phyloP scores from a whole-genome alignment of 1,284 basidiomycete species.

The Apiotrichum mycotoxinovorans region DNA sequence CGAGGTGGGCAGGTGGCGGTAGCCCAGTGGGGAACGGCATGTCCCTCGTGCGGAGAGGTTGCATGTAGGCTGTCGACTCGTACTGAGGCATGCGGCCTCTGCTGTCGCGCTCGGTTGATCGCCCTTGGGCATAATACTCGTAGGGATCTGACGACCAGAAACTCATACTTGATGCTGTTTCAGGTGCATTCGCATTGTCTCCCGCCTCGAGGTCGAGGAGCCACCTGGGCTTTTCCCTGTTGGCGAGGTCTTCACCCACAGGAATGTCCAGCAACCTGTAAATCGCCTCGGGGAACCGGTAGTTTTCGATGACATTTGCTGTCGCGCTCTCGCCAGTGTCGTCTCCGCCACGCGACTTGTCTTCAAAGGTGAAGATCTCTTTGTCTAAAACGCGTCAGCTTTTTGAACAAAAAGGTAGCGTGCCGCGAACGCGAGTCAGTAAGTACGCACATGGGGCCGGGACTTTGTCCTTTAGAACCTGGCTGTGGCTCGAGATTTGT shows the following conservation, averaged over 20 bases:
- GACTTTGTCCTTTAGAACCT: slow-evolving; percentile 46
- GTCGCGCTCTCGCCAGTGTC: slow-evolving; percentile 19
- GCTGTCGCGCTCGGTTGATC: not conserved
- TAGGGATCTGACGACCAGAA: not conserved
- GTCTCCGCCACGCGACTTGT: slow-evolving; percentile 20
- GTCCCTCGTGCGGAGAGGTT: not conserved
- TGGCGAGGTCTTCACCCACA: slow-evolving; percentile 17
- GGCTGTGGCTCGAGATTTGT: slow-evolving; percentile 49
- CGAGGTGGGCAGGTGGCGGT: not conserved
- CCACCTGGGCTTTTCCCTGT: slow-evolving; percentile 18
- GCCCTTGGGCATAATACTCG: not conserved
- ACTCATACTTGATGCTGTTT: not conserved
- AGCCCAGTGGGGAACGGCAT: not conserved
- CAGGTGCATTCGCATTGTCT: not conserved
- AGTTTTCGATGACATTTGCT: slow-evolving; percentile 23
- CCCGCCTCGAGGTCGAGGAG: slow-evolving; percentile 14
- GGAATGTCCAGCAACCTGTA: slow-evolving; percentile 17
- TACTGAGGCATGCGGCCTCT: not conserved
- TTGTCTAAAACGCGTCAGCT: slow-evolving; percentile 12
- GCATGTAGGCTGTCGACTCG: slow-evolving; percentile 7
- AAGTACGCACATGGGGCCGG: slow-evolving; percentile 17
- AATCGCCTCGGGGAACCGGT: slow-evolving; percentile 19
- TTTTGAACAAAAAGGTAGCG: not conserved
- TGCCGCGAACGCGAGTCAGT: not conserved
- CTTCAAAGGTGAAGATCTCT: slow-evolving; percentile 26